Percentiles rank a stretch among this genome's conserved stretches.
These are phyloP conservation scores for Boletus reticulatus DNA, from an alignment of 768 basidiomycete species.

Conservation along the genomic window DNA sequence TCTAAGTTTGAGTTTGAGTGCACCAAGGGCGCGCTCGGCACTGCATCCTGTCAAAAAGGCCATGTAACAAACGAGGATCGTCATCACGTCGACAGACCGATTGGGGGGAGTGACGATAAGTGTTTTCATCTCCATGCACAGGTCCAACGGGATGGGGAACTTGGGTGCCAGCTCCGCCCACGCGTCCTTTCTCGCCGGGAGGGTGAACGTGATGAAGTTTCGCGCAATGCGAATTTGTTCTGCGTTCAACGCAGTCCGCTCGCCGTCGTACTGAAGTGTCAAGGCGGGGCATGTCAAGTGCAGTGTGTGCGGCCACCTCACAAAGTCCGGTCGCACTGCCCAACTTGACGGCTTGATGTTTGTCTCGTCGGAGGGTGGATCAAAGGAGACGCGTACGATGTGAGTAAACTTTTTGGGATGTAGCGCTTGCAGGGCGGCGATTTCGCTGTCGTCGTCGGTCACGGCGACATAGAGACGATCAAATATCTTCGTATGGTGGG, in stretches of 20 bases:
- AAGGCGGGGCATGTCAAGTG: no score
- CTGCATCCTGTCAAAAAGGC: neutral
- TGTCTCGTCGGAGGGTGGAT: no score
- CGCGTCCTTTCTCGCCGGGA: neutral
- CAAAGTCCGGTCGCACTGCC: no score
- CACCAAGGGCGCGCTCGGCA: neutral
- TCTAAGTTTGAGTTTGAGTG: no score
- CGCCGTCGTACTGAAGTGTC: neutral
- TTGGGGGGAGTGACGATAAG: neutral
- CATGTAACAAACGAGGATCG: neutral
- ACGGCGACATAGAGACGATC: neutral
- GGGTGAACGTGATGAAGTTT: neutral
- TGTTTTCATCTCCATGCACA: neutral
- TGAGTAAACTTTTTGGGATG: neutral
- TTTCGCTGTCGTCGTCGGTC: slow-evolving; percentile 3
- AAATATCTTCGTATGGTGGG: neutral
- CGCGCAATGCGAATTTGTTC: neutral
- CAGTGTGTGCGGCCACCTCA: no score
- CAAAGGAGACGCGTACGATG: no score
- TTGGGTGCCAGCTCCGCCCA: neutral
- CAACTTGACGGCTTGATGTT: no score
- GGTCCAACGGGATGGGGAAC: neutral
- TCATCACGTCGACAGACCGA: neutral
- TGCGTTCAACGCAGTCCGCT: neutral
- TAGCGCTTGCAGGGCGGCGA: neutral